Conservation (phyloP, 805 yeast species). For the Cyberlindnera mrakii region DNA sequence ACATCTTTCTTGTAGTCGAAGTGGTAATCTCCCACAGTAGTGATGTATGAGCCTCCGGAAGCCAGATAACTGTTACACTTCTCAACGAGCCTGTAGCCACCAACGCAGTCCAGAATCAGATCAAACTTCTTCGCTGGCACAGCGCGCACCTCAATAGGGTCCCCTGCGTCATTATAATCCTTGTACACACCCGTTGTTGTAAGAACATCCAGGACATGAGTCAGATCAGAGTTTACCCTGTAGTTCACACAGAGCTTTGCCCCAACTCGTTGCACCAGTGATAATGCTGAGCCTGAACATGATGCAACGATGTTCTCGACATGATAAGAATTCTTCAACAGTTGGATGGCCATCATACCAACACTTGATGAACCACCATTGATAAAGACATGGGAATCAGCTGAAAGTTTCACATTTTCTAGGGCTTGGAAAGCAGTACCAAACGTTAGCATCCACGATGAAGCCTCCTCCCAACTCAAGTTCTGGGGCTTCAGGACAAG, state of each 20-base stretch:
- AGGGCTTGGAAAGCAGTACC: slow-evolving; percentile 55
- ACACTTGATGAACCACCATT: slow-evolving; percentile 79
- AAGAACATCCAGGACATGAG: slow-evolving; percentile 14
- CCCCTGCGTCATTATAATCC: slow-evolving; percentile 24
- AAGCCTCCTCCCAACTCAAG: slow-evolving; percentile 48
- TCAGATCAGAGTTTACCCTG: slow-evolving; percentile 21
- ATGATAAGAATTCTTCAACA: slow-evolving; percentile 46
- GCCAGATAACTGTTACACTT: slow-evolving; percentile 37
- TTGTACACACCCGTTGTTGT: slow-evolving; percentile 27
- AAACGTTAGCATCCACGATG: slow-evolving; percentile 56
- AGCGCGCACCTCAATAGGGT: slow-evolving; percentile 17
- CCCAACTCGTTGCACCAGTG: slow-evolving; percentile 40
- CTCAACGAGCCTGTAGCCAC: slow-evolving; percentile 47
- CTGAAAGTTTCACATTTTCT: slow-evolving; percentile 28
- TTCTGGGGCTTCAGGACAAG: slow-evolving; percentile 41
- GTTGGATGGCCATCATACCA: slow-evolving; percentile 55
- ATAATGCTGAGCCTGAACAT: slow-evolving; percentile 48
- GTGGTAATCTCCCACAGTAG: slow-evolving; percentile 59
- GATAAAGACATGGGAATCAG: slow-evolving; percentile 47
- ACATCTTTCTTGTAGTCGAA: slow-evolving; percentile 32
- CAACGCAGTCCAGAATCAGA: slow-evolving; percentile 63
- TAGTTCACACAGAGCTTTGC: slow-evolving; percentile 51
- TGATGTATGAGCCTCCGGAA: slow-evolving; percentile 45
- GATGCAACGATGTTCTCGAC: slow-evolving; percentile 48
- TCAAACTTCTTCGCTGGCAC: slow-evolving; percentile 40